A percentile compares a stretch with the other conserved stretches of the same genome.
These are phyloP conservation scores for Coemansia sp. DNA, from an alignment of 192 early-diverging fungal species.

Conservation along the genomic window DNA sequence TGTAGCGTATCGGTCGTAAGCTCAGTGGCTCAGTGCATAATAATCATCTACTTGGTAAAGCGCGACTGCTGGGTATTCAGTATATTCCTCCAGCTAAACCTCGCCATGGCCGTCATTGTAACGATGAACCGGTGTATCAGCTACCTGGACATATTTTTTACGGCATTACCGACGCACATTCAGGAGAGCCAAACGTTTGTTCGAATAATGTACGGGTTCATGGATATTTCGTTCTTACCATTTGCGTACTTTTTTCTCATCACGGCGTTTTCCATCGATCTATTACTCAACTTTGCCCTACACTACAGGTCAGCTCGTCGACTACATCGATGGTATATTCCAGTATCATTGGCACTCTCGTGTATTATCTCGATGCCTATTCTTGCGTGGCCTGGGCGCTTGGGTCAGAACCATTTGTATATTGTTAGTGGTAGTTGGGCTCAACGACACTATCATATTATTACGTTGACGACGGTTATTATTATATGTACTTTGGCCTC, in stretches of 20 bases:
- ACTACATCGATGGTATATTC: slow-evolving; percentile 48
- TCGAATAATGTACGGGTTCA: slow-evolving; percentile 53
- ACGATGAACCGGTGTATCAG: slow-evolving; percentile 51
- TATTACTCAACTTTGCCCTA: slow-evolving; percentile 54
- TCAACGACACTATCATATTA: slow-evolving; percentile 54
- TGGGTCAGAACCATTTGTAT: slow-evolving; percentile 50
- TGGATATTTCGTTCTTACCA: slow-evolving; percentile 55
- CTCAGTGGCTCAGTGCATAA: slow-evolving; percentile 42
- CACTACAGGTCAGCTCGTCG: slow-evolving; percentile 47
- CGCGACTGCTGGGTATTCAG: slow-evolving; percentile 54
- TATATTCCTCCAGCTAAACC: slow-evolving; percentile 50
- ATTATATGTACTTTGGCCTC: slow-evolving; percentile 52
- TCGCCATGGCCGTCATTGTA: slow-evolving; percentile 50
- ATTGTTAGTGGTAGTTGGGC: slow-evolving; percentile 50
- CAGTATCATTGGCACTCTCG: slow-evolving; percentile 33
- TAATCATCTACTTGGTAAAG: slow-evolving; percentile 44
- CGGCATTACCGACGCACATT: slow-evolving; percentile 25
- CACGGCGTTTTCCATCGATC: slow-evolving; percentile 54
- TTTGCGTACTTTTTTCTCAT: slow-evolving; percentile 56
- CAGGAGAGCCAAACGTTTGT: slow-evolving; percentile 44
- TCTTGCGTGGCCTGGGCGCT: slow-evolving; percentile 44
- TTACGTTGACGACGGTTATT: slow-evolving; percentile 50
- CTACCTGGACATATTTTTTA: slow-evolving; percentile 55
- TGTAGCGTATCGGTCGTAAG: slow-evolving; percentile 46
- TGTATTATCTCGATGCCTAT: slow-evolving; percentile 46